A percentile compares a stretch with the other conserved stretches of the same genome.
phyloP scores from a whole-genome alignment of 164 flowering plant species.

The Platanus orientalis region DNA sequence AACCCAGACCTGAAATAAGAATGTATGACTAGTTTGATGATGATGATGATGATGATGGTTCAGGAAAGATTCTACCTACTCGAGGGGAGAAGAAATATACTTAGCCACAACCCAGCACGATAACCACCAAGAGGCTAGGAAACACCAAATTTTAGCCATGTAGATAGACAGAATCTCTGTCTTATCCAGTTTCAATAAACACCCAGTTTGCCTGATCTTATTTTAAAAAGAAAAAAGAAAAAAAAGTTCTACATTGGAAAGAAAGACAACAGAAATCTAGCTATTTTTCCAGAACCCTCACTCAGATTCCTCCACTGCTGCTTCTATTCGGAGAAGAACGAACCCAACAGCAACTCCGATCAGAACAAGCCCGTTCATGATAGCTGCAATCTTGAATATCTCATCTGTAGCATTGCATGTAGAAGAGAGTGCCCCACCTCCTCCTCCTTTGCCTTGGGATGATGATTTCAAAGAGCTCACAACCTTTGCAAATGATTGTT shows the following conservation, averaged over 20 bases:
- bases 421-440: slow-evolving; percentile 47
- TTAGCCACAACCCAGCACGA: too few relatives aligned
- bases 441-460: slow-evolving; percentile 25
- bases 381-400: slow-evolving; percentile 63
- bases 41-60: too few relatives aligned
- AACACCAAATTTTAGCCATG: too few relatives aligned
- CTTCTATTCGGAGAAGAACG: slow-evolving; percentile 60
- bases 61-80: too few relatives aligned
- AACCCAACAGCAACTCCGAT: slow-evolving; percentile 72
- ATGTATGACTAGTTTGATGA: too few relatives aligned
- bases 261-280: background rate
- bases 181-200: background rate
- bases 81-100: too few relatives aligned
- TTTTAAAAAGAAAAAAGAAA: background rate
- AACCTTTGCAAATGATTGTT: slow-evolving; percentile 50
- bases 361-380: slow-evolving; percentile 51
- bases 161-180: background rate
- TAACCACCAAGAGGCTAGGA: too few relatives aligned
- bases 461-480: slow-evolving; percentile 45
- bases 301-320: slow-evolving; percentile 49
- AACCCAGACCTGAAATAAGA: too few relatives aligned
- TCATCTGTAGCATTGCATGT: slow-evolving; percentile 49
- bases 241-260: background rate
- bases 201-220: background rate
- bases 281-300: background rate